Base-by-base conservation (phyloP, 169 alveolate genomes). In the Plasmodium blacklocki region DNA sequence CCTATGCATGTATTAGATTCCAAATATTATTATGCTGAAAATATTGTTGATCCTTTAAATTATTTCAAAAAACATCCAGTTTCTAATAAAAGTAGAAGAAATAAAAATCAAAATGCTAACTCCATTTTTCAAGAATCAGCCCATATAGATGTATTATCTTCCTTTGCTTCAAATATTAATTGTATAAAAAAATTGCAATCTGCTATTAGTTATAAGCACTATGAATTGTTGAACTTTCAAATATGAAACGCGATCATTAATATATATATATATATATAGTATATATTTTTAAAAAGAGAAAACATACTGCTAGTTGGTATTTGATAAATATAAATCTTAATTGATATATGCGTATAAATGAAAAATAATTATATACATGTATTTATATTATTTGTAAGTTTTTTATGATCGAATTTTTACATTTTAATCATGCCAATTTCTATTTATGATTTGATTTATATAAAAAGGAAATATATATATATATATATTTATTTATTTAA, bases 1-100 rank as follows among this genome's bases (percentile, higher is more conserved):
- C 90, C 90, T 4, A 80, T 80, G 83, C 90, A 80, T 67, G 83
- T 80, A 1, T 58, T 80, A 2, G 90, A 80, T 54, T 14, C 63
- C 12, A 66, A 80, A 62, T 80, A 80, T 60, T 80, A 52, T 49
- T 80, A 80, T 56, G 83, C 52, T 52, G 90, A 80, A 60, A 80
- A 80, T 67, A 29, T 80, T 9, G 78, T 80, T n/a, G 90, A 80
- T 32, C 90, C 90, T 1, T 60, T 80, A 6, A 80, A 80, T 59
- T 80, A 80, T 60, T 59, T 80, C 6, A 80, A 67, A 67, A 67
- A n/a, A 39, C 66, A 66, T 32, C 72, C 80, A 19, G 73, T 50
- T 52, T 26, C 68, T 12, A 67, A 62, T 26, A 80, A 80, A 26
- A 67, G 83, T 21, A 52, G 90, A 29, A 66, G 90, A 39, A 58